These are phyloP conservation scores for Suhomyces atakaporum DNA, from an alignment of 1,139 yeast species.

Conservation along the genomic window DNA sequence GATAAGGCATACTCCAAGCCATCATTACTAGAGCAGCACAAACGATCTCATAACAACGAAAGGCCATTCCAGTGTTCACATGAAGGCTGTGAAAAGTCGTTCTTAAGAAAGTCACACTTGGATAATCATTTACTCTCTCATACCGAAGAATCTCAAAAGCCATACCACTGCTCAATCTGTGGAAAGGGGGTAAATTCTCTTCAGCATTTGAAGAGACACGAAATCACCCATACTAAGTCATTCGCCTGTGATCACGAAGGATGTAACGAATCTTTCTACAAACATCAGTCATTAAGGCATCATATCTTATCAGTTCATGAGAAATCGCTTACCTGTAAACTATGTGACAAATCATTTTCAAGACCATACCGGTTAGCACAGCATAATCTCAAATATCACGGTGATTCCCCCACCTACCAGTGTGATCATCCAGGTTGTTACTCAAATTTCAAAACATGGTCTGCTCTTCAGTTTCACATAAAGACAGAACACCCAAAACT, in stretches of 20 bases:
- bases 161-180: conserved; percentile 74
- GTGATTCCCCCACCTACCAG: conserved; percentile 54
- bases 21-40: conserved; percentile 79
- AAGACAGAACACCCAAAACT: conserved; percentile 73
- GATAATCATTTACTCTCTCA: conserved; percentile 73
- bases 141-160: conserved; percentile 53
- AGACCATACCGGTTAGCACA: conserved; percentile 63
- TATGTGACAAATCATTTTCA: conserved; percentile 59
- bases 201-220: conserved; percentile 86
- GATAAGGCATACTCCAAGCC: conserved; percentile 79
- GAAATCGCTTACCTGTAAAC: conserved; percentile 51
- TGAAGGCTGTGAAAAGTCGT: conserved; percentile 61
- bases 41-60: conserved; percentile 73
- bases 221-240: conserved; percentile 71
- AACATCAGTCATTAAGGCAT: conserved; percentile 75
- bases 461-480: conserved; percentile 70
- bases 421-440: conserved; percentile 67
- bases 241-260: conserved; percentile 61
- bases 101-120: conserved; percentile 76
- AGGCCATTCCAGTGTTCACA: conserved; percentile 69
- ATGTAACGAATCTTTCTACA: conserved; percentile 70
- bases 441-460: conserved; percentile 69
- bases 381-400: conserved; percentile 64
- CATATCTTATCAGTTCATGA: conserved; percentile 70
- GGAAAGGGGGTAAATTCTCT: conserved; percentile 79